Base-by-base conservation (phyloP, 345 rosid species). In the Salix exigua region DNA sequence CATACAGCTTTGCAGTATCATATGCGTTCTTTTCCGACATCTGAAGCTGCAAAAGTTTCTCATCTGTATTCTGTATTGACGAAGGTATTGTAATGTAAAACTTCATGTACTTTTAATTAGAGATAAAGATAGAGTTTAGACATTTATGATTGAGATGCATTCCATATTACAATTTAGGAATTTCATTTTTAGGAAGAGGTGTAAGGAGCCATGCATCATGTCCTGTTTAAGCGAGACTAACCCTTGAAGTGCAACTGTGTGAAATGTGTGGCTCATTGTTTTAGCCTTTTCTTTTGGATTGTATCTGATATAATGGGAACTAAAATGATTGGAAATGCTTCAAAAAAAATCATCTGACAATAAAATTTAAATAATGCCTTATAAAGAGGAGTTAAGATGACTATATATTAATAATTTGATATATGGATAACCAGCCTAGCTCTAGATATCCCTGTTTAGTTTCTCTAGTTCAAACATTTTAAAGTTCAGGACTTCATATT, bases 11-110 rank as follows among this genome's bases (percentile, higher is more conserved):
- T 46, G 78, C 81, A 68, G 70, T 14, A 48, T 58, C 80, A 74
- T 51, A 19, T 75, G 11, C 78, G 76, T 58, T 79, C 90, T 61
- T 79, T 66, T 66, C 62, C 70, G 35, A 55, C 81, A 63, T 72
- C 84, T 50, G 96, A 93, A 71, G 90, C 91, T 79, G 84, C 79
- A 61, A 89, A 87, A 79, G 78, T 90, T 58, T 83, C 78, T 71
- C 40, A 77, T 28, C 75, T 93, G 64, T 84, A 83, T 70, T 87
- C 84, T 76, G 83, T 87, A 48, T 62, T 93, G 67, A 84, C 81
- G 31, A 79, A 86, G 97, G 99, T 96, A 80, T 4, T 40, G 30
- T 55, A 50, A 13, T 48, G 9, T 40, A 40, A 10, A 50, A 35
- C 5, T 8, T 60, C 46, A 35, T n/a, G 16, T 30, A 60, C 55